Percentiles rank a stretch among this genome's conserved stretches.
phyloP scores from a whole-genome alignment of 768 basidiomycete genomes.

The Naganishia antarctica region DNA sequence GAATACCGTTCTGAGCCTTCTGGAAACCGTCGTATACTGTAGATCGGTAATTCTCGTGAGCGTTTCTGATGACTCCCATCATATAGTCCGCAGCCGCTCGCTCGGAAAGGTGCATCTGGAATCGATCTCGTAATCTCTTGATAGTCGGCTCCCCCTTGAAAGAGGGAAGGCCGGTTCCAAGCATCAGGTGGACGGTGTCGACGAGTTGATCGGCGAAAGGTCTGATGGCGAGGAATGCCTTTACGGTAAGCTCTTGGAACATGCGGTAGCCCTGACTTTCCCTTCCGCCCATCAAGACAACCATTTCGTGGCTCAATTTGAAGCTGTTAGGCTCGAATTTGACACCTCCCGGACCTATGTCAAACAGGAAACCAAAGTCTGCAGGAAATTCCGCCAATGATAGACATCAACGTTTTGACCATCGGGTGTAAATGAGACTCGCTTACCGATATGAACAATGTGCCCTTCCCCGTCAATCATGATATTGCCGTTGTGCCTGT shows the following conservation, averaged over 20 bases:
- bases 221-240: constrained; percentile 94
- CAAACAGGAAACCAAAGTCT: constrained; percentile 39
- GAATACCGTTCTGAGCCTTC: constrained; percentile 43
- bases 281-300: constrained; percentile 91
- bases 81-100: constrained; percentile 90
- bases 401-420: background rate
- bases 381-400: constrained; percentile 25
- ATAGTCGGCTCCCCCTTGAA: constrained; percentile 97
- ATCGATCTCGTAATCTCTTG: constrained; percentile 76
- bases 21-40: constrained; percentile 96
- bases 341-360: constrained; percentile 74
- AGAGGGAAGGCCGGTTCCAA: constrained; percentile 86
- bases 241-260: constrained; percentile 88
- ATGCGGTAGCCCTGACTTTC: constrained; percentile 89
- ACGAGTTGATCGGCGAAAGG: constrained; percentile 87
- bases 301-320: constrained; percentile 99
- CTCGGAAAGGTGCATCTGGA: constrained; percentile 74
- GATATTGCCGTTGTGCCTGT: constrained; percentile 97
- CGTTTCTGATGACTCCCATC: constrained; percentile 80
- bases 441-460: constrained; percentile 83
- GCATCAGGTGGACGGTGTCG: constrained; percentile 84
- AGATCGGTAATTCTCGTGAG: constrained; percentile 88
- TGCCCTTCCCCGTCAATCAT: constrained; percentile 99
- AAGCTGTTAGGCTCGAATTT: constrained; percentile 98
- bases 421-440: too few species aligned